Percentiles rank a stretch among this genome's conserved stretches.
phyloP scores from a whole-genome alignment of 2,329 filamentous ascomycete genomes.

The Graphilbum ipis-grandicollis region DNA sequence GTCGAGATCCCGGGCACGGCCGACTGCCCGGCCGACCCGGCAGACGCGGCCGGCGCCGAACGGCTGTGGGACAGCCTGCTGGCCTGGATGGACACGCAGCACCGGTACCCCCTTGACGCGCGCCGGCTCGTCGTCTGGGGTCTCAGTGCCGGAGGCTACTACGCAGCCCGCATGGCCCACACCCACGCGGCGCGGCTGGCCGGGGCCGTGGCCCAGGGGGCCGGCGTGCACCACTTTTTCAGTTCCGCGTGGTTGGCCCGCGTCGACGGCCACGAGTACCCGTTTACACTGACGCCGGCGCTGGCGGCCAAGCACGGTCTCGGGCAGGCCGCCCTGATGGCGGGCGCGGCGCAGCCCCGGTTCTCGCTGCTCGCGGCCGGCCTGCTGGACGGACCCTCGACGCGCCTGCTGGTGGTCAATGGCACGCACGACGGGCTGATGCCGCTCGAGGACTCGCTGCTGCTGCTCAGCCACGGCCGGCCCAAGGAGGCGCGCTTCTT shows the following conservation, averaged over 20 bases:
- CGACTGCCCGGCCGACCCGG: conserved; percentile 46
- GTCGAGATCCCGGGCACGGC: conserved; percentile 51
- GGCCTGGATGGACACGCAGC: conserved; percentile 33
- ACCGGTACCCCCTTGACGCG: conserved; percentile 32
- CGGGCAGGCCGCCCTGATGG: conserved; percentile 27
- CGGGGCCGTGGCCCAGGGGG: conserved; percentile 44
- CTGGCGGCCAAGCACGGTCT: conserved; percentile 48
- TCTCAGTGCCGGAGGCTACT: conserved; percentile 48
- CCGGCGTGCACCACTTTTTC: conserved; percentile 45
- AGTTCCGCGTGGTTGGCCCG: conserved; percentile 39
- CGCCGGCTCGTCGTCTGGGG: conserved; percentile 43
- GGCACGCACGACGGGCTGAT: conserved; percentile 47
- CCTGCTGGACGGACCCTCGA: conserved; percentile 36
- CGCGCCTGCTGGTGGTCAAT: conserved; percentile 42
- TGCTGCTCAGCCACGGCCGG: conserved; percentile 45
- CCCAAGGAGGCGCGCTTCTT: conserved; percentile 52
- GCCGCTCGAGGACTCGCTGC: conserved; percentile 49
- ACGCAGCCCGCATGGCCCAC: conserved; percentile 49
- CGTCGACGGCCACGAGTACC: conserved; percentile 50
- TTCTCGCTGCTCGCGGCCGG: conserved; percentile 46
- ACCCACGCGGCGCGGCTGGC: conserved; percentile 38
- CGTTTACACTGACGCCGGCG: conserved; percentile 36
- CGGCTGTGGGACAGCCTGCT: conserved; percentile 45
- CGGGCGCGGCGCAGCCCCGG: conserved; percentile 31
- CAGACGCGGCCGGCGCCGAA: conserved; percentile 41